Base-by-base conservation (phyloP, 441 rosid species). In the Euphorbia celastroides region DNA sequence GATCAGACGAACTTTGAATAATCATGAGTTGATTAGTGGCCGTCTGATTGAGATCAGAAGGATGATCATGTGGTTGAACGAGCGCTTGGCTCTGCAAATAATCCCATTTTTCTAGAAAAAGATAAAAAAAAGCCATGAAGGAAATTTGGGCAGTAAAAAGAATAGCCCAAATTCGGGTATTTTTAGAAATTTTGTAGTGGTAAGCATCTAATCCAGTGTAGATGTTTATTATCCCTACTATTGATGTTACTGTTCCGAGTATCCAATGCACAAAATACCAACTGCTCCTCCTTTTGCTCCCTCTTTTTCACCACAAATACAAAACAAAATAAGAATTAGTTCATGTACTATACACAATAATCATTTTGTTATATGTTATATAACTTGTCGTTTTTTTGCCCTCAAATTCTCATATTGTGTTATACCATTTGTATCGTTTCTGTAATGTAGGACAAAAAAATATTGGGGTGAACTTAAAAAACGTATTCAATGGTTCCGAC, bases 201-300 rank as follows among this genome's bases (percentile, higher is more conserved):
- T 87, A 93, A 19, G 89, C 98, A 63, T 72, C 67, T 62, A 93
- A 70, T 51, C 97, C 96, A 19, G 96, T 88, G 76, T 85, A 90
- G 70, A 88, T 79, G 84, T 93, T 90, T 66, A 90, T 70, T 65
- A 83, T 81, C 30, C 94, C 96, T 52, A 81, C 74, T 28, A 93
- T 60, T 1, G 88, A 84, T 38, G 77, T 72, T 41, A 67, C 66
- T 52, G 94, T 88, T 65, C 98, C 98, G 36, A 85, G 73, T 12
- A 87, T 71, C 98, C 98, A 93, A 65, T 93, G 98, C 64, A 80
- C 51, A 32, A 83, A 70, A 74, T 81, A 90, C 98, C 98, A 93
- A 65, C 66, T 77, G 1, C 84, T 73, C 63, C 96, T 90, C 73
- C 82, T 81, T 63, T 72, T 87, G 27, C 78, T 82, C 70, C 90